A percentile compares a stretch with the other conserved stretches of the same genome.
Conservation (phyloP, 768 basidiomycete genomes). For the Xerocomellus amylosporus region DNA sequence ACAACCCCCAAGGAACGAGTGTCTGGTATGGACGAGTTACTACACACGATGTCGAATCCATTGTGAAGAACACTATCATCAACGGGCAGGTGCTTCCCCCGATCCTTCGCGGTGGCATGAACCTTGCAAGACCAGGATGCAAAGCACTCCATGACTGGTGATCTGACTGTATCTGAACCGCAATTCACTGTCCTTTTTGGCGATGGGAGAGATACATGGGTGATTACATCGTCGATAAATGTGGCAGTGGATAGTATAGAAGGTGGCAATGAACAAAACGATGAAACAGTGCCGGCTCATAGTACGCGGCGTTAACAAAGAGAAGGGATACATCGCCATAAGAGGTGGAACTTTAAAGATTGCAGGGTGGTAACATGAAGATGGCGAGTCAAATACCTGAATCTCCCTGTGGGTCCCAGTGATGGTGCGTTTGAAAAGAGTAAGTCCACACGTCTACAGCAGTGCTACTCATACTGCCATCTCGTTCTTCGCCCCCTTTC, state of each 20-base stretch:
- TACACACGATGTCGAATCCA: conserved; percentile 81
- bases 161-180: conserved; percentile 3
- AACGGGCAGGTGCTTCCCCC: conserved; percentile 80
- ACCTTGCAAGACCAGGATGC: conserved; percentile 69
- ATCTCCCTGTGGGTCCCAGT: conserved; percentile 23
- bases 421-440: background rate
- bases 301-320: conserved; percentile 11
- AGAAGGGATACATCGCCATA: conserved; percentile 3
- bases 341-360: background rate
- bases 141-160: conserved; percentile 73
- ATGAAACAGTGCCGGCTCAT: conserved; percentile 1
- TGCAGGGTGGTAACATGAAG: conserved; percentile 7
- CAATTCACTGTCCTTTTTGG: background rate
- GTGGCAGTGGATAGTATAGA: conserved; percentile 27
- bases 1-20: conserved; percentile 79
- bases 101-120: conserved; percentile 82
- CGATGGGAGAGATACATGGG: conserved; percentile 2
- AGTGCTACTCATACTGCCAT: conserved; percentile 27
- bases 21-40: conserved; percentile 95
- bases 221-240: conserved; percentile 28
- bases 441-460: conserved; percentile 6
- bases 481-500: conserved; percentile 41
- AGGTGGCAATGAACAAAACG: conserved; percentile 5
- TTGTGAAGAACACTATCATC: conserved; percentile 85
- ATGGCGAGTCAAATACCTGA: conserved; percentile 13